Evolutionary conservation across 2,329 filamentous ascomycete genomes (phyloP).

Genomic region (Epichloe uncinata): DNA sequence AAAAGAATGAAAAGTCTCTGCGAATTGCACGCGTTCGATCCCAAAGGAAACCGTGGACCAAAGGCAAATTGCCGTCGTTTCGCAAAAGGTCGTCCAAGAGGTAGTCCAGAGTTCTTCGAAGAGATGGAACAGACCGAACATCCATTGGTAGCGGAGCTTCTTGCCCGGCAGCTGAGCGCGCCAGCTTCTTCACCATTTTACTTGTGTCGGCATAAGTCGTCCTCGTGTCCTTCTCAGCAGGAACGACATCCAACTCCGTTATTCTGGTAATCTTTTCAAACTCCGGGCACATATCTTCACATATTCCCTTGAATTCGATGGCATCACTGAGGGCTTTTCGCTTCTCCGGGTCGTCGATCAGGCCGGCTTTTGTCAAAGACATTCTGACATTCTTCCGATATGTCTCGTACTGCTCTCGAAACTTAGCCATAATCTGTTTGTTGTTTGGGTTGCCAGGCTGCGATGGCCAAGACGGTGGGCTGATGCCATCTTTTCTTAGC

Average conservation of each 20-base stretch:
- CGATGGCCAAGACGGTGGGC: conserved; percentile 40
- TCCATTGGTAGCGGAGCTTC: conserved; percentile 56
- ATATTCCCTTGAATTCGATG: conserved; percentile 54
- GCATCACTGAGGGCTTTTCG: conserved; percentile 49
- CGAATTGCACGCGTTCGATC: conserved; percentile 55
- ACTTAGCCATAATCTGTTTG: conserved; percentile 37
- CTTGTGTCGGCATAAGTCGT: conserved; percentile 33
- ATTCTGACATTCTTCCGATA: conserved; percentile 44
- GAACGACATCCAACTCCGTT: conserved; percentile 44
- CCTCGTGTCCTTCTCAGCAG: conserved; percentile 36
- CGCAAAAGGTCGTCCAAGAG: conserved; percentile 46
- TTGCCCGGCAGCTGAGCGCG: conserved; percentile 54
- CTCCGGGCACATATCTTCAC: conserved; percentile 57
- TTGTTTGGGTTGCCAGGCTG: conserved; percentile 39
- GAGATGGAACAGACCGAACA: conserved; percentile 45
- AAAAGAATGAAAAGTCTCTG: conserved; percentile 56
- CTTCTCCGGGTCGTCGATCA: conserved; percentile 53
- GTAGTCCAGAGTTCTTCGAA: conserved; percentile 49
- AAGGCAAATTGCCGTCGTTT: conserved; percentile 39
- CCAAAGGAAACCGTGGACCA: conserved; percentile 52
- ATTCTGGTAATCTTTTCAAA: conserved; percentile 52
- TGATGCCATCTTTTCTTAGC: conserved; percentile 40
- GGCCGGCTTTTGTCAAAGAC: conserved; percentile 42
- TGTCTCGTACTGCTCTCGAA: conserved; percentile 41
- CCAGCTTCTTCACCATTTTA: conserved; percentile 54